These are phyloP conservation scores for Neonectria faginata DNA, from an alignment of 2,329 filamentous ascomycete genomes.

Conservation along the genomic window DNA sequence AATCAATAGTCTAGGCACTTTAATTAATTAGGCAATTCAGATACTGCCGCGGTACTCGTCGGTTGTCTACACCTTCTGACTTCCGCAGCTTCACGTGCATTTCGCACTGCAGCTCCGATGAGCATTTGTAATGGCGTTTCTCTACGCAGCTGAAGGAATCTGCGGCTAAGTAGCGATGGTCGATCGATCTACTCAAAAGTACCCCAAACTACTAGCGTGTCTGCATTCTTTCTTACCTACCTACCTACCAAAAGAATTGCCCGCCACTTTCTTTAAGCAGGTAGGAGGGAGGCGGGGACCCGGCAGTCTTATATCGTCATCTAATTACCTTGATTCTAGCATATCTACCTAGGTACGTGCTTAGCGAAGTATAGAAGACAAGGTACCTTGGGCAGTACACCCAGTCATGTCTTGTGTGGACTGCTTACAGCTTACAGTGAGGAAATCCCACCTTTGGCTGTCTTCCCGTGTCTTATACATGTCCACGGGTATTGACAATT, in stretches of 20 bases:
- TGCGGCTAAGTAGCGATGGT: not conserved
- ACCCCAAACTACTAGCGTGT: not conserved
- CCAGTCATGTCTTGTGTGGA: not conserved
- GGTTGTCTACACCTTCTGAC: not conserved
- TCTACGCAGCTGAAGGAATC: not conserved
- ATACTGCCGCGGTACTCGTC: not conserved
- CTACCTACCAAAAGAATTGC: no score
- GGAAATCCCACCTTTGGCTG: no score
- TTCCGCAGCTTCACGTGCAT: not conserved
- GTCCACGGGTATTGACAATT: no score
- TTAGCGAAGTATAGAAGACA: no score
- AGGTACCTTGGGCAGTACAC: no score
- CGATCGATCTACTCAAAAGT: not conserved
- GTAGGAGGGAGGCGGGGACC: no score
- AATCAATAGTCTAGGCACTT: not conserved
- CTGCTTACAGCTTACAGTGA: not conserved
- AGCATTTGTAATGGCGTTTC: not conserved
- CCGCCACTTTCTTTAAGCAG: no score
- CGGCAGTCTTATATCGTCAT: no score
- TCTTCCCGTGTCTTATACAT: no score
- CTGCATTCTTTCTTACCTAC: not conserved
- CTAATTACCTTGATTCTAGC: no score
- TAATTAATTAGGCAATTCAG: not conserved
- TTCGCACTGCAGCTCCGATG: conserved; percentile 6
- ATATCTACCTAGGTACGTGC: no score